phyloP scores from a whole-genome alignment of 2,329 filamentous ascomycete genomes.

The Colletotrichum euphorbiae region DNA sequence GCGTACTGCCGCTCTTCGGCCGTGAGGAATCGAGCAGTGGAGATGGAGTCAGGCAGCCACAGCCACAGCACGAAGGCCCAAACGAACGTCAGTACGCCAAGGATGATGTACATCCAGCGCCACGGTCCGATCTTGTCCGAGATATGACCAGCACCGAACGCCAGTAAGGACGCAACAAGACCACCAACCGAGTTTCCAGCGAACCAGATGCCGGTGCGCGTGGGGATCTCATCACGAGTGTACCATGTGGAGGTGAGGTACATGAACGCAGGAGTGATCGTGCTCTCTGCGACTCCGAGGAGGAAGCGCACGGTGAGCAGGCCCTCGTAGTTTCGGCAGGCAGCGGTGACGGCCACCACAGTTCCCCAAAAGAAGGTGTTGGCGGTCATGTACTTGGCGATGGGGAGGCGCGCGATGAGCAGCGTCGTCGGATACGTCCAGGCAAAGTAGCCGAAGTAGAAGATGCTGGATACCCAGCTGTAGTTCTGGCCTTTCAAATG shows the following conservation, averaged over 20 bases:
- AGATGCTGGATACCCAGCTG: constrained; percentile 54
- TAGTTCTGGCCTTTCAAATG: constrained; percentile 68
- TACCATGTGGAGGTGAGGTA: constrained; percentile 68
- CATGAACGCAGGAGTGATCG: constrained; percentile 66
- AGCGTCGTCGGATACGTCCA: constrained; percentile 63
- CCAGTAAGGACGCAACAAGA: constrained; percentile 60
- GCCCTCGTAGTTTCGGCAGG: constrained; percentile 60
- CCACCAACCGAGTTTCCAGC: constrained; percentile 62
- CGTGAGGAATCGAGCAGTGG: constrained; percentile 67
- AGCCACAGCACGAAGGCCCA: constrained; percentile 62
- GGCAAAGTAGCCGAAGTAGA: constrained; percentile 59
- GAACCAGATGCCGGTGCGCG: constrained; percentile 67
- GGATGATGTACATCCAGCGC: constrained; percentile 69
- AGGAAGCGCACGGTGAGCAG: constrained; percentile 64
- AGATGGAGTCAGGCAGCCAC: constrained; percentile 64
- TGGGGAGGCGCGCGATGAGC: constrained; percentile 59
- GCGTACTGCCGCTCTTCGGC: constrained; percentile 63
- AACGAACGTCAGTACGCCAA: constrained; percentile 62
- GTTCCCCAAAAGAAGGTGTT: constrained; percentile 64
- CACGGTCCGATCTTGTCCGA: constrained; percentile 58
- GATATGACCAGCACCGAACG: constrained; percentile 68
- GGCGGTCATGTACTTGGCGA: constrained; percentile 58
- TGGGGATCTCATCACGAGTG: constrained; percentile 66
- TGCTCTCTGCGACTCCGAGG: constrained; percentile 66
- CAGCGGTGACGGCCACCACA: constrained; percentile 57